A percentile compares a stretch with the other conserved stretches of the same genome.
phyloP scores from a whole-genome alignment of 306 rosid species.

The Pyrus communis region DNA sequence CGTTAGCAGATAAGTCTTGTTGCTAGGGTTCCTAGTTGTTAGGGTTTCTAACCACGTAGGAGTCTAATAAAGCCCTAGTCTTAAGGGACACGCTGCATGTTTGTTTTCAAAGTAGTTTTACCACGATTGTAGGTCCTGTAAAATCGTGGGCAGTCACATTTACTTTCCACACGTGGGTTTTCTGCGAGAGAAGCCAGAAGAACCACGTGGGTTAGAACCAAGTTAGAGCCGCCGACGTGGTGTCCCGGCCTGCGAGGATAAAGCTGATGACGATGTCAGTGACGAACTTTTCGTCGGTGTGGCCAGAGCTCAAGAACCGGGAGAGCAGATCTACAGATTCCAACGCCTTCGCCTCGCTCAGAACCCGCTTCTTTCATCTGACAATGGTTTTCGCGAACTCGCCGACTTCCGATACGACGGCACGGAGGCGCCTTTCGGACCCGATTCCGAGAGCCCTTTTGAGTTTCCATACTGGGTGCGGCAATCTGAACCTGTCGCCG shows the following conservation, averaged over 20 bases:
- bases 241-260: not conserved
- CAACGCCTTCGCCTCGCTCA: not conserved
- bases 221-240: not conserved
- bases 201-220: no score
- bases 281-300: not conserved
- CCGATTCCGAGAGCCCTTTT: slow-evolving; percentile 34
- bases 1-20: no score
- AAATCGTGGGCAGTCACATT: no score
- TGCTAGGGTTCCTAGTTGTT: no score
- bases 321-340: not conserved
- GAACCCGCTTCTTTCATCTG: not conserved
- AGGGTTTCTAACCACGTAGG: no score
- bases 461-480: slow-evolving; percentile 35
- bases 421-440: slow-evolving; percentile 24
- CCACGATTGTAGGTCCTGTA: no score
- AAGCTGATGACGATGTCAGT: not conserved
- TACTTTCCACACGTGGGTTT: not conserved
- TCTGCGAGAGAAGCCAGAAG: not conserved
- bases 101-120: no score
- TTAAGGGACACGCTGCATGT: no score
- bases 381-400: not conserved
- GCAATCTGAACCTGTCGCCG: slow-evolving; percentile 17
- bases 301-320: not conserved
- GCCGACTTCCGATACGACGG: not conserved
- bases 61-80: no score